Base-by-base conservation (phyloP, 1,284 basidiomycete species). In the Xanthoconium separans region DNA sequence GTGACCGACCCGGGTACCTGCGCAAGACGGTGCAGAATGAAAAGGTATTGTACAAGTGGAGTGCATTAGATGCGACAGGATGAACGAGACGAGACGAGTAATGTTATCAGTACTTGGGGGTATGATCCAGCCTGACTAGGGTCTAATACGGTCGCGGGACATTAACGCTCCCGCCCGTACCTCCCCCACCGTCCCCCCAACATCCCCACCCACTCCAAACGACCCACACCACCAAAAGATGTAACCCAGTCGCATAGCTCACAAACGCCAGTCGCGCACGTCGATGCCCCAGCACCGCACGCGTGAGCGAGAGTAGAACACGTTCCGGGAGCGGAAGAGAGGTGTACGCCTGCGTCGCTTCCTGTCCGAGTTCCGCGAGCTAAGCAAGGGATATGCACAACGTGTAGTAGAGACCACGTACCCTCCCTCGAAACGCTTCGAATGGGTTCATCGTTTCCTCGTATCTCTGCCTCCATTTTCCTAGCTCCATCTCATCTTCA, bases 401-500 rank as follows among this genome's bases (percentile, higher is more conserved):
- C n/a, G 36, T 30, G 31, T 2, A 15, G 54, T 11, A 20, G 31
- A 12, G 2, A 4, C 7, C n/a, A 82, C 92, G 65, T 65, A 95
- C 95, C 67, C 93, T 79, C 5, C 95, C 95, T 56, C 94, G 85
- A 80, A 99, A 98, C 5, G 91, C 92, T 70, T 98, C 94, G 70
- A 98, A 99, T 0, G 96, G 96, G 66, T 99, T 98, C 84, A 98
- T 93, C 45, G 89, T 84, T 70, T 97, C 93, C 69, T 99, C 95
- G 68, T 98, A 98, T 68, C 92, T 83, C 57, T 89, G 83, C 51
- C 89, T 85, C 72, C 98, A 99, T 68, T 88, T 91, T 62, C 88
- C 89, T 70, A 96, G 84, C 58, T 94, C 93, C 73, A 95, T 82
- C 59, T 94, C 93, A 58, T 89, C 89, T 65, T 43, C 74, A 69